Conservation (phyloP, 441 rosid species). For the Cnidoscolus chayamansa region DNA sequence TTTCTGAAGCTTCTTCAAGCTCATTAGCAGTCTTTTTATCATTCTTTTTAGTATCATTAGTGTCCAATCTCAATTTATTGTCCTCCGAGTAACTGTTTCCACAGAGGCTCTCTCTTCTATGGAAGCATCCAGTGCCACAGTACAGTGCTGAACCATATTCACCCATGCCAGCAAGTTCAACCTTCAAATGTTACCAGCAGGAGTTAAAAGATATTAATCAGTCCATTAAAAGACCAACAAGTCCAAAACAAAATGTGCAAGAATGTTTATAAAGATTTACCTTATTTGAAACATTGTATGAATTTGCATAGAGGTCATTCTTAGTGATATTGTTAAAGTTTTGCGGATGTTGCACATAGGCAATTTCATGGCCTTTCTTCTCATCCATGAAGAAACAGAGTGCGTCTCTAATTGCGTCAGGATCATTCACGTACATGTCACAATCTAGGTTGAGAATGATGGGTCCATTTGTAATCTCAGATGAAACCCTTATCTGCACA, state of each 20-base stretch:
- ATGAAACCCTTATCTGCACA: conserved; percentile 59
- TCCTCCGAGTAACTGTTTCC: conserved; percentile 27
- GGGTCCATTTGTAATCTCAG: conserved; percentile 51
- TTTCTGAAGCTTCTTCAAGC: conserved; percentile 34
- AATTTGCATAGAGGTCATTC: conserved; percentile 44
- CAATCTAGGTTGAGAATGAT: conserved; percentile 64
- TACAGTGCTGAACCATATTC: conserved; percentile 62
- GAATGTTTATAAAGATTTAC: neutral
- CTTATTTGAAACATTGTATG: neutral
- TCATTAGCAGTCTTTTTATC: conserved; percentile 17
- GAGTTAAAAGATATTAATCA: no score
- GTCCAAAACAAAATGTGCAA: neutral
- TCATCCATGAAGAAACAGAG: conserved; percentile 78
- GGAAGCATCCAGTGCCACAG: conserved; percentile 74
- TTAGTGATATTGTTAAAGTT: conserved; percentile 42
- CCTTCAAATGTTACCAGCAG: conserved; percentile 28
- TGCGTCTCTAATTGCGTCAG: conserved; percentile 49
- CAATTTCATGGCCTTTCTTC: conserved; percentile 46
- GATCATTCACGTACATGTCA: conserved; percentile 72
- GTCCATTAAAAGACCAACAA: neutral
- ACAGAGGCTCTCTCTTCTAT: conserved; percentile 60
- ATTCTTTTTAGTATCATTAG: conserved; percentile 10
- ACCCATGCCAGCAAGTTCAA: conserved; percentile 60
- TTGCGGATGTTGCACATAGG: conserved; percentile 62
- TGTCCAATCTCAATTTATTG: conserved; percentile 15